Evolutionary conservation across 495 filamentous ascomycete species (phyloP), one percentile per base, ranked within the genome.

Genomic region (Penicillium longicatenatum): DNA sequence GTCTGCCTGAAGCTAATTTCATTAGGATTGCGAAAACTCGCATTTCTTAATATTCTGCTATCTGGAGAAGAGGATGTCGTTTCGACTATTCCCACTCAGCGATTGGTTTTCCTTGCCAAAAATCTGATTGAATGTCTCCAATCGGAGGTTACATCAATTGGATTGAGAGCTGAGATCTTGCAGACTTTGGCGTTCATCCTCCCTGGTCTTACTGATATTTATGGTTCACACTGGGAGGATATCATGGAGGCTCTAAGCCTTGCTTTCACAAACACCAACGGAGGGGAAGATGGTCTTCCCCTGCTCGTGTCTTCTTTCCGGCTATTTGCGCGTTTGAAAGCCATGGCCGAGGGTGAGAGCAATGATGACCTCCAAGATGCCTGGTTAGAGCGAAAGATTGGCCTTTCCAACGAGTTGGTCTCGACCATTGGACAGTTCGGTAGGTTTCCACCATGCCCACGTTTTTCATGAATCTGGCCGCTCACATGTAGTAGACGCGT

Each of bases 291-390:
- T 11, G 72, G 71, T 6, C 57, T 95, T 4, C 82, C 91, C 1
- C 76, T 86, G 29, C 70, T 91, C 9, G 76, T 88, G 59, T 79
- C 87, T 21, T 89, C 89, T 1, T 75, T 97, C 53, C 87, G 87
- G 65, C 80, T 99, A 0, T 85, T 89, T 54, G 70, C 75, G 12
- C 71, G 77, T 4, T 65, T 97, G 21, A 79, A 82, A 57, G 78
- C 74, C 12, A 68, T 88, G 7, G 70, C 74, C n/a, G 67, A 70
- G 10, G 61, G 70, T 55, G 87, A 90, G 6, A 73, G 85, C 19
- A 97, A 97, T 64, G 93, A 97, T 66, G 93, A 98, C 68, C 81
- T 96, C 3, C 71, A 84, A 9, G 93, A 98, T 60, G 83, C 83
- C 4, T 85, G 91, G 75, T 74, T 75, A 22, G 79, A 84, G 22